phyloP scores from a whole-genome alignment of 148 eudicot species.

The Salicornia ramosissima region DNA sequence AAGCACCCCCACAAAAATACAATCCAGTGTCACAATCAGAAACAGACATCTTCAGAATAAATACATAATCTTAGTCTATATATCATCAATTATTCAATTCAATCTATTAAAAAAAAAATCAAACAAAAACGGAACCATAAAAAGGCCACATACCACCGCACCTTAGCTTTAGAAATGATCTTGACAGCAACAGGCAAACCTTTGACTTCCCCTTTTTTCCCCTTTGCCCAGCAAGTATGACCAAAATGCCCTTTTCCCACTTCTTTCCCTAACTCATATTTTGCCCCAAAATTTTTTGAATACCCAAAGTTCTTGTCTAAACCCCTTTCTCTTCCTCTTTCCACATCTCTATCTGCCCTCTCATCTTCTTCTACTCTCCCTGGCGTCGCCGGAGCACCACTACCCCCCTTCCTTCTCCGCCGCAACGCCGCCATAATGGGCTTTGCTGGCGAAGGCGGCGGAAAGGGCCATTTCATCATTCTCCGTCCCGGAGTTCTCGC shows the following conservation, averaged over 20 bases:
- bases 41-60: background rate
- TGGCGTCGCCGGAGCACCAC: constrained; percentile 17
- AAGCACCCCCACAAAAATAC: background rate
- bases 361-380: constrained; percentile 33
- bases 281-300: constrained; percentile 52
- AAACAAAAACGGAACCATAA: background rate
- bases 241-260: constrained; percentile 99
- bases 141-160: constrained; percentile 37
- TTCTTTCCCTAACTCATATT: constrained; percentile 88
- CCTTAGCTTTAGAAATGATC: constrained; percentile 98
- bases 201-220: constrained; percentile 82
- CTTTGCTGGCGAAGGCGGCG: constrained; percentile 99
- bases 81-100: background rate
- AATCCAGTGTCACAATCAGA: background rate
- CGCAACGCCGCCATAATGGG: constrained; percentile 79
- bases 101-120: background rate
- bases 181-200: constrained; percentile 76
- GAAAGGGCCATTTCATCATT: constrained; percentile 77
- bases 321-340: constrained; percentile 18
- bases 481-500: constrained; percentile 60
- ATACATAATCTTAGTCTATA: background rate
- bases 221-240: constrained; percentile 86
- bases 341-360: constrained; percentile 16
- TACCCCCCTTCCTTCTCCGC: constrained; percentile 37
- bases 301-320: constrained; percentile 89